Conservation (phyloP, 495 filamentous ascomycete species). For the Pseudoneurospora amorphoporcata region DNA sequence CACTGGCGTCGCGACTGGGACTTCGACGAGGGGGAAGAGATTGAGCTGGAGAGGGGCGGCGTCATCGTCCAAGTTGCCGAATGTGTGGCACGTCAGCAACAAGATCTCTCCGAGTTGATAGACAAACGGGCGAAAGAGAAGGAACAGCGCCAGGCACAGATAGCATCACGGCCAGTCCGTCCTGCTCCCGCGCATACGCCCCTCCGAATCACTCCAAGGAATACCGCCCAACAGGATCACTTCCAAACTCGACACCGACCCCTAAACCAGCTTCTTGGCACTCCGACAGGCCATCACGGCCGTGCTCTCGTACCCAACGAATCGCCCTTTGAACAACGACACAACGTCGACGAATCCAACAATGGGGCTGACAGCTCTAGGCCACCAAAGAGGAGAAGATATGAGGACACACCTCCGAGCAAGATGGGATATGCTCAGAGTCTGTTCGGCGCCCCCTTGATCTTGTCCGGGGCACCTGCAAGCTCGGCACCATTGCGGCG, state of each 20-base stretch:
- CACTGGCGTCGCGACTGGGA: slow-evolving; percentile 63
- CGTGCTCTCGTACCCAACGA: slow-evolving; percentile 35
- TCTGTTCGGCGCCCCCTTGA: slow-evolving; percentile 39
- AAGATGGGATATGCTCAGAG: slow-evolving; percentile 43
- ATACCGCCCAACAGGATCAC: slow-evolving; percentile 8
- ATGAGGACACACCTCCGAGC: slow-evolving; percentile 26
- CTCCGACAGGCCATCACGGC: slow-evolving; percentile 39
- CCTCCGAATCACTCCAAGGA: not conserved
- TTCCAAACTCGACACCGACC: slow-evolving; percentile 32
- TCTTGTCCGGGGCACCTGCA: slow-evolving; percentile 29
- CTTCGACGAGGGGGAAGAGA: slow-evolving; percentile 66
- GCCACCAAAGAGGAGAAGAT: slow-evolving; percentile 28
- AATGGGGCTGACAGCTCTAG: slow-evolving; percentile 7
- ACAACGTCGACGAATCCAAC: slow-evolving; percentile 12
- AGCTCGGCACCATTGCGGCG: slow-evolving; percentile 24
- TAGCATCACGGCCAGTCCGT: slow-evolving; percentile 17
- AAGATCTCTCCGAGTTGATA: slow-evolving; percentile 64
- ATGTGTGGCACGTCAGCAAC: slow-evolving; percentile 55
- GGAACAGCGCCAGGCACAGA: slow-evolving; percentile 30
- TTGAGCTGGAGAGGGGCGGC: slow-evolving; percentile 64
- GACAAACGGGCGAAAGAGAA: slow-evolving; percentile 51
- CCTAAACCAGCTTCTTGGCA: slow-evolving; percentile 36
- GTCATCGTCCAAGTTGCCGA: slow-evolving; percentile 73
- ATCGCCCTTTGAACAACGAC: slow-evolving; percentile 42
- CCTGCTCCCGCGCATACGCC: slow-evolving; percentile 5